Conservation (phyloP, 2,329 filamentous ascomycete genomes). For the Mycosphaerelloides madeirae region DNA sequence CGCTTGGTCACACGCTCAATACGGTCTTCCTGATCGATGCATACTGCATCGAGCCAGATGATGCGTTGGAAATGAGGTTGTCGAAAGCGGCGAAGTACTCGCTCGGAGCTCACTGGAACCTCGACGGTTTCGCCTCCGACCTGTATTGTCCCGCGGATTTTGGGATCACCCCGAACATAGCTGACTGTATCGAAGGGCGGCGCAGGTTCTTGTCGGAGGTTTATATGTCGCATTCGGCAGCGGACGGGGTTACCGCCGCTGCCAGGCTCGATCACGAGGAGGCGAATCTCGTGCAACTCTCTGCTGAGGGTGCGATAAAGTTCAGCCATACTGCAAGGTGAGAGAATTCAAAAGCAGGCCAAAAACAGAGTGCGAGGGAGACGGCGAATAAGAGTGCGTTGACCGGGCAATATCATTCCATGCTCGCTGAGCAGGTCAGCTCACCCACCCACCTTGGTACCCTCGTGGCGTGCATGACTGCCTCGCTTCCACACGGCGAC, state of each 20-base stretch:
- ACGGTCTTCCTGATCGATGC: conserved; percentile 15
- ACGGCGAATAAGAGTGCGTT: not conserved
- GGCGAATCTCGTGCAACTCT: not conserved
- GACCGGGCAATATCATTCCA: too few species aligned
- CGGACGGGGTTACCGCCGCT: not conserved
- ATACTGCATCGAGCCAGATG: conserved; percentile 5
- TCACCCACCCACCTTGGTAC: too few species aligned
- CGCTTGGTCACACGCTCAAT: conserved; percentile 12
- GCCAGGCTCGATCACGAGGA: not conserved
- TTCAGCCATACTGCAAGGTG: too few species aligned
- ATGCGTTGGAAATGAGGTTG: not conserved
- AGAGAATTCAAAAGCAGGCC: too few species aligned
- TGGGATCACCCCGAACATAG: conserved; percentile 1
- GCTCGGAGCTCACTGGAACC: not conserved
- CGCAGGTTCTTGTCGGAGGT: not conserved
- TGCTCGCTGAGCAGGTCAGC: too few species aligned
- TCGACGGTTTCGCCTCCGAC: not conserved
- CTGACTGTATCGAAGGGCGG: not conserved
- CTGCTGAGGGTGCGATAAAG: too few species aligned
- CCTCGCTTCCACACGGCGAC: too few species aligned
- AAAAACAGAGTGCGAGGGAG: not conserved
- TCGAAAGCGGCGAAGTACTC: not conserved
- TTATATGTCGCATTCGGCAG: not conserved
- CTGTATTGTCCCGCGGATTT: not conserved
- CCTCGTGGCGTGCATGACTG: too few species aligned